Evolutionary conservation across 169 alveolate species (phyloP).

Genomic region (Besnoitia besnoiti): DNA sequence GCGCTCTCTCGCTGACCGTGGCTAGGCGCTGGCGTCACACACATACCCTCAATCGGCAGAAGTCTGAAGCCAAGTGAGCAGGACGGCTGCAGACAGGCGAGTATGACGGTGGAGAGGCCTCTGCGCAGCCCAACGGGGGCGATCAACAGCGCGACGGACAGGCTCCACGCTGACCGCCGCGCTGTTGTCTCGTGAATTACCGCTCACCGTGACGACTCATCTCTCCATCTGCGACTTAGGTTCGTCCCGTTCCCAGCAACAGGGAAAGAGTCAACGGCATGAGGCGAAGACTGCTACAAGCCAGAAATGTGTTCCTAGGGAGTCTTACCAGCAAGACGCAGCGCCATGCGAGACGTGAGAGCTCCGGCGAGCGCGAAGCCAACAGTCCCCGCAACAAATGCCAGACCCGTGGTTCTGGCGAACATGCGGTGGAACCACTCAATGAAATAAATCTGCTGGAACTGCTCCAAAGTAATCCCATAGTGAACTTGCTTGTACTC

Average conservation of each 20-base stretch:
- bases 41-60: too few relatives aligned
- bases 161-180: too few relatives aligned
- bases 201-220: background rate
- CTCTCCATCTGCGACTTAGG: background rate
- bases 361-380: background rate
- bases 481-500: constrained; percentile 86
- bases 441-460: constrained; percentile 83
- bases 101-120: too few relatives aligned
- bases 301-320: too few relatives aligned
- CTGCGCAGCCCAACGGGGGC: too few relatives aligned
- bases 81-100: too few relatives aligned
- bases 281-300: too few relatives aligned
- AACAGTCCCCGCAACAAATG: constrained; percentile 80
- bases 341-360: constrained; percentile 16
- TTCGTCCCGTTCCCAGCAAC: background rate
- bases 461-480: constrained; percentile 87
- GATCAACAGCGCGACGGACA: too few relatives aligned
- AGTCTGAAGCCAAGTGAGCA: too few relatives aligned
- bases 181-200: too few relatives aligned
- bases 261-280: too few relatives aligned
- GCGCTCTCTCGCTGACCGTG: background rate
- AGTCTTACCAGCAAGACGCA: background rate
- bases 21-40: background rate
- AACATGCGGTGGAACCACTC: constrained; percentile 92
- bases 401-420: constrained; percentile 85